Evolutionary conservation across 2,329 filamentous ascomycete genomes (phyloP).

Genomic region (Emergomyces orientalis): DNA sequence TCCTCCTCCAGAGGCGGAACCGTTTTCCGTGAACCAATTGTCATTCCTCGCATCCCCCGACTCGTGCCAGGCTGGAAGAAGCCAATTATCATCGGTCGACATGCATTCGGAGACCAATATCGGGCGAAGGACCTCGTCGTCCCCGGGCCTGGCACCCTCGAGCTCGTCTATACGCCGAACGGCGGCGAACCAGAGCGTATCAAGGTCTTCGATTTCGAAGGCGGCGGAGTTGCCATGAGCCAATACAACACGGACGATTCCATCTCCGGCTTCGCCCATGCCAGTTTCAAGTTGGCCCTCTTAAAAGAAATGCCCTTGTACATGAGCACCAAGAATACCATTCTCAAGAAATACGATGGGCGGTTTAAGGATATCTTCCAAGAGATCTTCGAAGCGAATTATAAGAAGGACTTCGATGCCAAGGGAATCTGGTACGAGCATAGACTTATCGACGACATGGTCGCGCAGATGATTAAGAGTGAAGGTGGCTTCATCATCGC

Average conservation of each 20-base stretch:
- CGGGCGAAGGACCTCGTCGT: slow-evolving; percentile 87
- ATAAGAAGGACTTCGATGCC: slow-evolving; percentile 80
- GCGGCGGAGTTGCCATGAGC: slow-evolving; percentile 78
- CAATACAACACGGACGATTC: slow-evolving; percentile 98
- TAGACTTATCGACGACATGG: slow-evolving; percentile 98
- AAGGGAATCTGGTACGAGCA: slow-evolving; percentile 99
- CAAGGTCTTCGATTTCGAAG: slow-evolving; percentile 82
- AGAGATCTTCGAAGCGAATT: slow-evolving; percentile 80
- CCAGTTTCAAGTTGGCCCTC: slow-evolving; percentile 90
- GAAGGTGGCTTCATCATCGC: slow-evolving; percentile 94
- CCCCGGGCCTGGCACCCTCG: slow-evolving; percentile 72
- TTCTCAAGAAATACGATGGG: slow-evolving; percentile 97
- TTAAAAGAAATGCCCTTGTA: slow-evolving; percentile 85
- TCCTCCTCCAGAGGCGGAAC: slow-evolving; percentile 60
- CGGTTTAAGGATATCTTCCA: slow-evolving; percentile 99
- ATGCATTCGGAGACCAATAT: slow-evolving; percentile 98
- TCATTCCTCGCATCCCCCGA: slow-evolving; percentile 85
- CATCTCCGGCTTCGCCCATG: slow-evolving; percentile 89
- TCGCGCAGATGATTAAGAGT: slow-evolving; percentile 99
- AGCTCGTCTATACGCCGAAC: slow-evolving; percentile 86
- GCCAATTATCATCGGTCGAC: slow-evolving; percentile 97
- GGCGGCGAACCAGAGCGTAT: slow-evolving; percentile 72
- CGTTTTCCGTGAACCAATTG: slow-evolving; percentile 97
- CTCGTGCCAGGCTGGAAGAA: slow-evolving; percentile 97
- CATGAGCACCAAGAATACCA: slow-evolving; percentile 99